Evolutionary conservation across 192 early-diverging fungal genomes (phyloP).

Genomic region (Backusella liffmaniae): DNA sequence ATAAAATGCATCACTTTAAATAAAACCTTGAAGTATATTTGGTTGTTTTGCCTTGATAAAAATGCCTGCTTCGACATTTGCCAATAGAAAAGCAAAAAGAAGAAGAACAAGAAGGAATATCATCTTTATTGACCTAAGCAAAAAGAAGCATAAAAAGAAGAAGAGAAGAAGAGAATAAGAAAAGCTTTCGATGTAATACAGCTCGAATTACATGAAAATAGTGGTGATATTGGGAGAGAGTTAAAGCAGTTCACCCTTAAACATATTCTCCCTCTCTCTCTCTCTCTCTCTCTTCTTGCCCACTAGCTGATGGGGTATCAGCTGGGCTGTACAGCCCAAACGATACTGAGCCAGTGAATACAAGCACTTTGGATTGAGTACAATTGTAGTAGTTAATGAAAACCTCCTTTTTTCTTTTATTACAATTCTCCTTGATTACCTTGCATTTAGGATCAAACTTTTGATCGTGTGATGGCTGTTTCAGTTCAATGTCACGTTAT

Average conservation of each 20-base stretch:
- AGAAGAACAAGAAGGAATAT: not conserved
- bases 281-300: not conserved
- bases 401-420: not conserved
- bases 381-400: not conserved
- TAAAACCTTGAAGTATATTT: conserved; percentile 12
- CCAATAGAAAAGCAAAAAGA: not conserved
- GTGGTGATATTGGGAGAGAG: not conserved
- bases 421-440: not conserved
- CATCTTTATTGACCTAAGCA: not conserved
- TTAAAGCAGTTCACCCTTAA: conserved; percentile 13
- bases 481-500: conserved; percentile 2
- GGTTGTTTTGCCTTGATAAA: conserved; percentile 10
- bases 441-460: not conserved
- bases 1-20: not conserved
- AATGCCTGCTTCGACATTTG: conserved; percentile 6
- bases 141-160: not conserved
- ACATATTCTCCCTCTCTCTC: not conserved
- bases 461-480: not conserved
- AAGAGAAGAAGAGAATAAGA: not conserved
- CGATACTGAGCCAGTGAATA: not conserved
- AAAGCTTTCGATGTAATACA: not conserved
- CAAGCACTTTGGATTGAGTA: not conserved
- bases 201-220: not conserved
- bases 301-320: not conserved
- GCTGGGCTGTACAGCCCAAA: not conserved